Percentiles rank a stretch among this genome's conserved stretches.
Evolutionary conservation across 352 stramenopile species (phyloP).

Genomic region (Phytophthora uliginosa): DNA sequence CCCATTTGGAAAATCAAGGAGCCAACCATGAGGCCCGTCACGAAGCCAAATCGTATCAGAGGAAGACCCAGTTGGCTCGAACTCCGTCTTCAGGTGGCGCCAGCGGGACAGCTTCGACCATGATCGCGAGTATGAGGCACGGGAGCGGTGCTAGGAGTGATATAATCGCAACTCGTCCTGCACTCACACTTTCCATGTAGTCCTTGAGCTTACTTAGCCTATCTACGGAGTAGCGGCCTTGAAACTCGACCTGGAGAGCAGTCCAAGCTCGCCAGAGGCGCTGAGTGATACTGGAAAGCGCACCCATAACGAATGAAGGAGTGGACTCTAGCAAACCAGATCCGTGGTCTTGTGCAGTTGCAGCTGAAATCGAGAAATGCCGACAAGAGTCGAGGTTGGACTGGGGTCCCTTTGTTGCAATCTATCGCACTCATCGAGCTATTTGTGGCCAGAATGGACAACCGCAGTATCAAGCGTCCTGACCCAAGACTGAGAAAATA

Average conservation of each 20-base stretch:
- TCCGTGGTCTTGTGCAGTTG: too few species aligned
- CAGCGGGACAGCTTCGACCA: slow-evolving; percentile 24
- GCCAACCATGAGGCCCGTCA: slow-evolving; percentile 15
- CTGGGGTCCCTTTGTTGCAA: too few species aligned
- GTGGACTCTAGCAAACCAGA: too few species aligned
- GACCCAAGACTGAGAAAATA: too few species aligned
- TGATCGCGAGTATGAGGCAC: slow-evolving; percentile 16
- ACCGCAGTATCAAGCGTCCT: too few species aligned
- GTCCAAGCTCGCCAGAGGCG: slow-evolving; percentile 11
- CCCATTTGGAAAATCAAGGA: slow-evolving; percentile 28
- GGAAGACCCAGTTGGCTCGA: slow-evolving; percentile 22
- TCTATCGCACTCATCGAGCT: too few species aligned
- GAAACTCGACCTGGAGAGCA: slow-evolving; percentile 34
- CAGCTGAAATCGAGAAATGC: too few species aligned
- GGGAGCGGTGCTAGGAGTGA: slow-evolving; percentile 13
- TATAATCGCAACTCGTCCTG: slow-evolving; percentile 10
- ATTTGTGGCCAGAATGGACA: too few species aligned
- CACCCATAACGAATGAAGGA: background rate
- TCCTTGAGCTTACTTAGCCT: slow-evolving; percentile 14
- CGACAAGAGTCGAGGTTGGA: too few species aligned
- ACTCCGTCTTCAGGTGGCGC: slow-evolving; percentile 18
- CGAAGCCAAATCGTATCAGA: slow-evolving; percentile 20
- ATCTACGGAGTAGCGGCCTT: slow-evolving; percentile 36
- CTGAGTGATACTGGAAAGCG: background rate
- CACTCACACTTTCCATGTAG: slow-evolving; percentile 14